These are phyloP conservation scores for Citrullus colocynthis DNA, from an alignment of 306 rosid species.

Conservation along the genomic window DNA sequence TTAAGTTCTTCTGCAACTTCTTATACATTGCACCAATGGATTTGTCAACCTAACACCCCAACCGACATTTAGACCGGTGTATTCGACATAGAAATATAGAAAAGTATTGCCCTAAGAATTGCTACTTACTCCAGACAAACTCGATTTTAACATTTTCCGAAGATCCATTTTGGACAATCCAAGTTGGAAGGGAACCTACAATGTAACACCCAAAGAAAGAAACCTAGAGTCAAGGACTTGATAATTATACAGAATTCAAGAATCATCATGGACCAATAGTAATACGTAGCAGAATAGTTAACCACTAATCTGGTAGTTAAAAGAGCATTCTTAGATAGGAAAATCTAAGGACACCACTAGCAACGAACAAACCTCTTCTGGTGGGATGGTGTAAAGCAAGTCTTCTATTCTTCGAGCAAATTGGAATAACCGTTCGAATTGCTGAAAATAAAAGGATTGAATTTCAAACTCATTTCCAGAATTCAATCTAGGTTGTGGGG, in stretches of 20 bases:
- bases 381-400: slow-evolving; percentile 51
- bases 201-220: slow-evolving; percentile 9
- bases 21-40: slow-evolving; percentile 70
- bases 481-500: not conserved
- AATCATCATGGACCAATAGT: not conserved
- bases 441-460: slow-evolving; percentile 30
- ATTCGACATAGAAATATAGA: not conserved
- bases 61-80: not conserved
- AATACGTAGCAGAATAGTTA: not conserved
- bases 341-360: not conserved
- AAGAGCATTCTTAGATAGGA: not conserved
- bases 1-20: slow-evolving; percentile 93
- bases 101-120: not conserved
- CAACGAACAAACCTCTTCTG: slow-evolving; percentile 70
- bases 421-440: slow-evolving; percentile 95
- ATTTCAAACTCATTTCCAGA: not conserved
- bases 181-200: slow-evolving; percentile 93
- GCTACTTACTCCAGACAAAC: slow-evolving; percentile 74
- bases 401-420: slow-evolving; percentile 87
- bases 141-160: slow-evolving; percentile 73
- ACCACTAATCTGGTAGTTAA: not conserved
- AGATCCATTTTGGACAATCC: slow-evolving; percentile 80
- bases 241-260: not conserved
- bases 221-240: not conserved
- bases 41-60: slow-evolving; percentile 59